Conservation (phyloP, 768 basidiomycete genomes). For the Polyporus arcularius region DNA sequence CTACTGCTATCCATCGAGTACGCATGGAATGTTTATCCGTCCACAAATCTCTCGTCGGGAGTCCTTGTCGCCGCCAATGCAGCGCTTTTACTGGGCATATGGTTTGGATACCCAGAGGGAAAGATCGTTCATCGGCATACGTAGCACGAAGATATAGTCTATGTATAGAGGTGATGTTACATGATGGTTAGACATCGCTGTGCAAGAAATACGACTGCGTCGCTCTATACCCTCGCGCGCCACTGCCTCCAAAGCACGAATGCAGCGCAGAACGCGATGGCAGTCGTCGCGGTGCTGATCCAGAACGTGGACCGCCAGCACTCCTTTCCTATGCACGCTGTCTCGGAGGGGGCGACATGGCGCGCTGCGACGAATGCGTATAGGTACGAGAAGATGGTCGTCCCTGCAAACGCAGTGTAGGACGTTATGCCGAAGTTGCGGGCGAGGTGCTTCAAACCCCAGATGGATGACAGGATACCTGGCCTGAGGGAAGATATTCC, state of each 20-base stretch:
- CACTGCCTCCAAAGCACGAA: conserved; percentile 63
- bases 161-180: neutral
- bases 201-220: too few species aligned
- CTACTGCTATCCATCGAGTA: conserved; percentile 72
- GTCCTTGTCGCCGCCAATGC: conserved; percentile 54
- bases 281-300: conserved; percentile 44
- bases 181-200: neutral
- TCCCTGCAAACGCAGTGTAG: conserved; percentile 76
- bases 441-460: conserved; percentile 69
- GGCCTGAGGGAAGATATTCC: conserved; percentile 44
- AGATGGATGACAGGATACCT: conserved; percentile 67
- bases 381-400: conserved; percentile 74
- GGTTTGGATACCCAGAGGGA: conserved; percentile 49
- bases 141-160: neutral
- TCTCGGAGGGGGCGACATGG: conserved; percentile 41
- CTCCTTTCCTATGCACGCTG: conserved; percentile 53
- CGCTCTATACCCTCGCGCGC: conserved; percentile 47
- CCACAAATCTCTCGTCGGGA: conserved; percentile 66
- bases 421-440: conserved; percentile 78
- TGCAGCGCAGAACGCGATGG: conserved; percentile 46
- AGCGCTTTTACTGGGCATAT: conserved; percentile 56
- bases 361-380: conserved; percentile 69
- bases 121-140: conserved; percentile 1
- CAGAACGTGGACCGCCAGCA: conserved; percentile 75
- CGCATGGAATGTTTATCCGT: conserved; percentile 88